phyloP scores from a whole-genome alignment of 805 yeast species.

The Starmerella khaoyaiensis region DNA sequence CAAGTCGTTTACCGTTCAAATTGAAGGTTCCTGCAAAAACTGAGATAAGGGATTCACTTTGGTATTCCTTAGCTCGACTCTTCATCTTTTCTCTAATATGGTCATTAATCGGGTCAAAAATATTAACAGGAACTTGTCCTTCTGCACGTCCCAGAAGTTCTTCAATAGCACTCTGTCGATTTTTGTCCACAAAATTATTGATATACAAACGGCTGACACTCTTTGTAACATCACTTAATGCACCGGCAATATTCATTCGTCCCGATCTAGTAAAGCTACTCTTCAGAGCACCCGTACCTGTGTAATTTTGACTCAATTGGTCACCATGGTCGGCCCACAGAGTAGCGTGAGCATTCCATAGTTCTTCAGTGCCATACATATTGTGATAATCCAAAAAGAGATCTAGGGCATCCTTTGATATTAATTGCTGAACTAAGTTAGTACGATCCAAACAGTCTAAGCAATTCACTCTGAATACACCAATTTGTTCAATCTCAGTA shows the following conservation, averaged over 20 bases:
- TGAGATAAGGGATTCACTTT: conserved; percentile 45
- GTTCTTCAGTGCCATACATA: conserved; percentile 35
- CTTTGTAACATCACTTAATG: conserved; percentile 92
- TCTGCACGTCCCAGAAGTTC: conserved; percentile 69
- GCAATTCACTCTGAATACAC: conserved; percentile 87
- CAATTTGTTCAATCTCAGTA: conserved; percentile 63
- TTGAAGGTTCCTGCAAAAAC: conserved; percentile 79
- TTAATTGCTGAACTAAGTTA: conserved; percentile 63
- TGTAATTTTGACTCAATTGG: conserved; percentile 85
- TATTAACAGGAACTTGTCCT: conserved; percentile 52
- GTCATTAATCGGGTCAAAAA: conserved; percentile 82
- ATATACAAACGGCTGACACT: conserved; percentile 91
- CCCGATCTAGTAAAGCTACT: conserved; percentile 91
- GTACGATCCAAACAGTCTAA: conserved; percentile 92
- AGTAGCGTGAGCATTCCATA: conserved; percentile 62
- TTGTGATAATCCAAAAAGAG: conserved; percentile 35
- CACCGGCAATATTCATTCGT: conserved; percentile 93
- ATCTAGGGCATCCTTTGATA: conserved; percentile 57
- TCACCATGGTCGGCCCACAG: conserved; percentile 99
- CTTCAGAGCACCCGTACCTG: conserved; percentile 94
- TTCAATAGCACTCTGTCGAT: conserved; percentile 82
- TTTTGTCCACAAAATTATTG: conserved; percentile 87
- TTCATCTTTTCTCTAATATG: conserved; percentile 56
- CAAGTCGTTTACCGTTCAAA: conserved; percentile 56
- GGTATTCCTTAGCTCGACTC: conserved; percentile 40